Percentiles rank a stretch among this genome's conserved stretches.
Conservation (phyloP, 805 yeast species). For the Teunomyces panamensis region DNA sequence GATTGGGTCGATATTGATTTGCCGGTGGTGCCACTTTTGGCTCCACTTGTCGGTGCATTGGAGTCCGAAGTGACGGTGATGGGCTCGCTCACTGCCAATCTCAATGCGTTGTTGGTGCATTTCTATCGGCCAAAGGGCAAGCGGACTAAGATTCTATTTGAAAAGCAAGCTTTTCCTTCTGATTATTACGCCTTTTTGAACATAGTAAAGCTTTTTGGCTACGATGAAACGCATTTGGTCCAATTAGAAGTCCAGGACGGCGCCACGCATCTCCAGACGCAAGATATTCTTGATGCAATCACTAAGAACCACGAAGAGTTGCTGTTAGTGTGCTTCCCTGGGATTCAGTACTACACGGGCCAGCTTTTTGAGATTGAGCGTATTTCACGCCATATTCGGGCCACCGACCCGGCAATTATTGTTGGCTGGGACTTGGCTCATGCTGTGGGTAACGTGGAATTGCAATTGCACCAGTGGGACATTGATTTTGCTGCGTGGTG, state of each 20-base stretch:
- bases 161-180: slow-evolving; percentile 86
- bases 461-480: slow-evolving; percentile 79
- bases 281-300: slow-evolving; percentile 57
- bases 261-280: slow-evolving; percentile 56
- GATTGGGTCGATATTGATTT: slow-evolving; percentile 85
- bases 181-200: slow-evolving; percentile 84
- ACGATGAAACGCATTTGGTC: slow-evolving; percentile 51
- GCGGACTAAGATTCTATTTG: slow-evolving; percentile 73
- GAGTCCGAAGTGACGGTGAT: slow-evolving; percentile 79
- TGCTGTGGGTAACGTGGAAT: slow-evolving; percentile 83
- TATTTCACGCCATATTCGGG: slow-evolving; percentile 67
- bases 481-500: slow-evolving; percentile 97
- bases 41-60: slow-evolving; percentile 74
- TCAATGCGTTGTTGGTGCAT: slow-evolving; percentile 68
- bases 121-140: slow-evolving; percentile 67
- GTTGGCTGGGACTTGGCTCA: slow-evolving; percentile 97
- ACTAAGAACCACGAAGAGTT: slow-evolving; percentile 56
- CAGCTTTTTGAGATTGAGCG: slow-evolving; percentile 72
- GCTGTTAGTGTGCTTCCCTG: slow-evolving; percentile 78
- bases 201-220: slow-evolving; percentile 61
- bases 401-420: slow-evolving; percentile 34
- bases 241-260: slow-evolving; percentile 60
- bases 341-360: slow-evolving; percentile 90
- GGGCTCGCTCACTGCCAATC: slow-evolving; percentile 81
- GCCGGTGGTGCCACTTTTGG: slow-evolving; percentile 65